A percentile compares a stretch with the other conserved stretches of the same genome.
Conservation (phyloP, 2,329 filamentous ascomycete species). For the Xylaria multiplex region DNA sequence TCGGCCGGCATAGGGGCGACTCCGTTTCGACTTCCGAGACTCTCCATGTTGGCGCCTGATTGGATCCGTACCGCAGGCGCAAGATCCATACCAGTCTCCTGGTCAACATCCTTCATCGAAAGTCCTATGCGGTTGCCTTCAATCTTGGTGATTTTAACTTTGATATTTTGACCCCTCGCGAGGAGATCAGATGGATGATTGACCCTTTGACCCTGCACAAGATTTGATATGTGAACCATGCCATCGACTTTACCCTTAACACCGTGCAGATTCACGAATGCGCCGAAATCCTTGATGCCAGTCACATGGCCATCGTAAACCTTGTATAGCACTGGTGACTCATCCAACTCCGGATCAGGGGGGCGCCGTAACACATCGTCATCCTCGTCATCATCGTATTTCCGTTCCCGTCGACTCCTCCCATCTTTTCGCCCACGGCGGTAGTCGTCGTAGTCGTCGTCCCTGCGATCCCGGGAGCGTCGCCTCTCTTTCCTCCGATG, state of each 20-base stretch:
- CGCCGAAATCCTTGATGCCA: constrained; percentile 93
- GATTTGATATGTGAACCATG: constrained; percentile 90
- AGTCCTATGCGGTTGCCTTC: constrained; percentile 84
- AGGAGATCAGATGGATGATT: constrained; percentile 93
- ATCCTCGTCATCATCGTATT: constrained; percentile 54
- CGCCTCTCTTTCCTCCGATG: constrained; percentile 51
- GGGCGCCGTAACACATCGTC: constrained; percentile 71
- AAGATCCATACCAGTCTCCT: constrained; percentile 84
- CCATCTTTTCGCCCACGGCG: constrained; percentile 55
- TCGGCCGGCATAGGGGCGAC: constrained; percentile 54
- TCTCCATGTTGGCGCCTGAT: constrained; percentile 90
- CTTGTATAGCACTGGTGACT: constrained; percentile 83
- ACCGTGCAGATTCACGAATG: constrained; percentile 90
- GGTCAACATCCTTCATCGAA: constrained; percentile 98
- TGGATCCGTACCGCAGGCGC: constrained; percentile 80
- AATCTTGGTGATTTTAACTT: constrained; percentile 91
- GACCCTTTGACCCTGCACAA: constrained; percentile 84
- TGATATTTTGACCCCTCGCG: constrained; percentile 81
- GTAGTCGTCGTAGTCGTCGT: constrained; percentile 49
- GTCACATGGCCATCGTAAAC: constrained; percentile 91
- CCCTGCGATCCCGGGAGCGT: constrained; percentile 50
- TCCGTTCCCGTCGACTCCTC: constrained; percentile 58
- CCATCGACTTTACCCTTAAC: constrained; percentile 91
- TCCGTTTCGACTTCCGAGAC: constrained; percentile 72
- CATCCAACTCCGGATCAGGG: constrained; percentile 80